These are phyloP conservation scores for Agrocybe praecox DNA, from an alignment of 768 basidiomycete genomes.

Conservation along the genomic window DNA sequence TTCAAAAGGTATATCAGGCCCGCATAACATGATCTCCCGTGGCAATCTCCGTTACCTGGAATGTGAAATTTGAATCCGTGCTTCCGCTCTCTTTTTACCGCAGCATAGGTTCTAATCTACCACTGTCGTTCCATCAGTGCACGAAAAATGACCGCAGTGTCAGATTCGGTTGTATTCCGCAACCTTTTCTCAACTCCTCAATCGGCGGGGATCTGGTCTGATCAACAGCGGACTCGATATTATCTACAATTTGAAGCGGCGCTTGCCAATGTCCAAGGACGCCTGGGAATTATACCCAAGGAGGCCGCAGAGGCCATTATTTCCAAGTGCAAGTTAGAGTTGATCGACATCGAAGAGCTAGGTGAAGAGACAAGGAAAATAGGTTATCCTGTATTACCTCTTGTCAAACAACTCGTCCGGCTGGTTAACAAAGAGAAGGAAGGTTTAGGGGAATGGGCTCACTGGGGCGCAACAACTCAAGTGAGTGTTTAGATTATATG, in stretches of 20 bases:
- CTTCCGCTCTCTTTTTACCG: too few species aligned
- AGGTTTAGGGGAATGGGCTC: conserved; percentile 47
- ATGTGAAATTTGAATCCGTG: too few species aligned
- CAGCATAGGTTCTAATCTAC: too few species aligned
- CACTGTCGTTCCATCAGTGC: too few species aligned
- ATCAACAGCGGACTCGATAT: conserved; percentile 32
- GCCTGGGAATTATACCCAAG: conserved; percentile 38
- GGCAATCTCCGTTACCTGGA: too few species aligned
- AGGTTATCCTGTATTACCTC: conserved; percentile 45
- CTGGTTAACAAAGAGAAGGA: conserved; percentile 31
- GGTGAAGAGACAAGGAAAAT: conserved; percentile 41
- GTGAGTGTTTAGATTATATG: conserved; percentile 22
- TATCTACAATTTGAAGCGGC: conserved; percentile 32
- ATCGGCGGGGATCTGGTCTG: conserved; percentile 43
- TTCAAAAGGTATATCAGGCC: too few species aligned
- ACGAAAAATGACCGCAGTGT: conserved; percentile 30
- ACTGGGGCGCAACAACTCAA: conserved; percentile 53
- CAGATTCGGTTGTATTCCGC: conserved; percentile 39
- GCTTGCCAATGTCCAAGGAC: conserved; percentile 33
- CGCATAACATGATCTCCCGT: too few species aligned
- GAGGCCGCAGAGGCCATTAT: conserved; percentile 37
- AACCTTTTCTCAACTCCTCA: conserved; percentile 41
- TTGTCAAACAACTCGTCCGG: conserved; percentile 45
- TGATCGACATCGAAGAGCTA: conserved; percentile 40
- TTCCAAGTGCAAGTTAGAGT: conserved; percentile 29